Evolutionary conservation across 2,329 filamentous ascomycete genomes (phyloP).

Genomic region (Beauveria rudraprayagi): DNA sequence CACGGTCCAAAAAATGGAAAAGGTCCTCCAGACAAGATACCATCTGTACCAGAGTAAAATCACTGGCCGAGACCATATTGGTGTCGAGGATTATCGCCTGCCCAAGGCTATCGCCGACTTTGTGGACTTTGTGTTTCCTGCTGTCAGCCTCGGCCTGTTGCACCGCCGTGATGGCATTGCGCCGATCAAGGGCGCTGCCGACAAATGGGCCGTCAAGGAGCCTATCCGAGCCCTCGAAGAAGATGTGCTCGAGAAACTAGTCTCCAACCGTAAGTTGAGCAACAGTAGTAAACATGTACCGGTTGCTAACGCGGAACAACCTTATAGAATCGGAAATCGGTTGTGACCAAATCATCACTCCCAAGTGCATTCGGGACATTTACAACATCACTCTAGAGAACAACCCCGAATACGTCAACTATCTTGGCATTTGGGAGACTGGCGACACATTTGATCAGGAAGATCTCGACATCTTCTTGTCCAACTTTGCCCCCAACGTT

Average conservation of each 20-base stretch:
- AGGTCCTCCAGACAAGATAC: slow-evolving; percentile 44
- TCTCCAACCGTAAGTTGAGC: not conserved
- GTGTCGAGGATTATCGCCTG: slow-evolving; percentile 32
- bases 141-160: slow-evolving; percentile 27
- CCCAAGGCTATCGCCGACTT: slow-evolving; percentile 27
- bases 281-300: not conserved
- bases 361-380: slow-evolving; percentile 44
- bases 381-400: slow-evolving; percentile 31
- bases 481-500: slow-evolving; percentile 24
- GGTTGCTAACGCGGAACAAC: not conserved
- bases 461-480: slow-evolving; percentile 41
- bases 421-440: slow-evolving; percentile 44
- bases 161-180: not conserved
- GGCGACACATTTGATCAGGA: slow-evolving; percentile 42
- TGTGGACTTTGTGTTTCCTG: slow-evolving; percentile 33
- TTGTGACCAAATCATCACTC: slow-evolving; percentile 50
- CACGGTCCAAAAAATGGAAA: slow-evolving; percentile 28
- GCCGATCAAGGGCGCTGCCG: not conserved
- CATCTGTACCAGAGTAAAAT: slow-evolving; percentile 38
- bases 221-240: not conserved
- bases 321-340: not conserved
- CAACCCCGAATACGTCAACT: slow-evolving; percentile 30
- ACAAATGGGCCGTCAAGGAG: slow-evolving; percentile 11
- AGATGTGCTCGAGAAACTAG: not conserved
- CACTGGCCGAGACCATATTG: slow-evolving; percentile 25